phyloP scores from a whole-genome alignment of 129 eudicot species.

The Tanacetum coccineum region DNA sequence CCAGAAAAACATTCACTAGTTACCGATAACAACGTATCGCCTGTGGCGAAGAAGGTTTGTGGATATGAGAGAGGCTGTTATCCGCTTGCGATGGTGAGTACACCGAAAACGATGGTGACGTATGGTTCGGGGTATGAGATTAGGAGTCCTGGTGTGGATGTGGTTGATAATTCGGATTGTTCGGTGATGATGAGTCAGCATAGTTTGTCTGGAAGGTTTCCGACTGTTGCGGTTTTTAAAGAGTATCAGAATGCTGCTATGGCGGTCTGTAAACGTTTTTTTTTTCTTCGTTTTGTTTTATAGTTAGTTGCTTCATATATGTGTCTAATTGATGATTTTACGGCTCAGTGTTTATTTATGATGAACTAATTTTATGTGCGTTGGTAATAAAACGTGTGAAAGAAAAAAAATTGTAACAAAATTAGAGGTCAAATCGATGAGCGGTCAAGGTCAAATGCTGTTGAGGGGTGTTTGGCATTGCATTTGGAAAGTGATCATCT shows the following conservation, averaged over 20 bases:
- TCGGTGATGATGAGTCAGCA: constrained; percentile 41
- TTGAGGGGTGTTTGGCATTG: too few relatives aligned
- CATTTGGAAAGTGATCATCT: too few relatives aligned
- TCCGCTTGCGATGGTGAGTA: constrained; percentile 48
- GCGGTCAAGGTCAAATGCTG: too few relatives aligned
- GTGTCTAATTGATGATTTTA: not conserved
- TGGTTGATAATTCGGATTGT: constrained; percentile 26
- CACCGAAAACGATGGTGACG: constrained; percentile 37
- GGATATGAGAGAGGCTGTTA: constrained; percentile 31
- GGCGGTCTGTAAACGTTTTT: constrained; percentile 45
- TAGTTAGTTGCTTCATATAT: constrained; percentile 15
- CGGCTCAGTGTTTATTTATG: too few relatives aligned
- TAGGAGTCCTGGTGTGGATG: constrained; percentile 18
- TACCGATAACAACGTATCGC: constrained; percentile 49
- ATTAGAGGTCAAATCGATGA: too few relatives aligned
- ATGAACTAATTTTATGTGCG: too few relatives aligned
- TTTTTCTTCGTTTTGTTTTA: not conserved
- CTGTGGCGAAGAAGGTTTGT: constrained; percentile 33
- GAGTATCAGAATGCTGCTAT: constrained; percentile 91
- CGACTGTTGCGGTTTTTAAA: constrained; percentile 72
- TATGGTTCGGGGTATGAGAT: constrained; percentile 31
- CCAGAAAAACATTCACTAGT: constrained; percentile 14
- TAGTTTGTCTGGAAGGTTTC: constrained; percentile 74
- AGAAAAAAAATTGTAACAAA: too few relatives aligned
- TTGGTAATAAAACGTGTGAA: too few relatives aligned